Evolutionary conservation across 2,329 filamentous ascomycete species (phyloP).

Genomic region (Cadophora sp.): DNA sequence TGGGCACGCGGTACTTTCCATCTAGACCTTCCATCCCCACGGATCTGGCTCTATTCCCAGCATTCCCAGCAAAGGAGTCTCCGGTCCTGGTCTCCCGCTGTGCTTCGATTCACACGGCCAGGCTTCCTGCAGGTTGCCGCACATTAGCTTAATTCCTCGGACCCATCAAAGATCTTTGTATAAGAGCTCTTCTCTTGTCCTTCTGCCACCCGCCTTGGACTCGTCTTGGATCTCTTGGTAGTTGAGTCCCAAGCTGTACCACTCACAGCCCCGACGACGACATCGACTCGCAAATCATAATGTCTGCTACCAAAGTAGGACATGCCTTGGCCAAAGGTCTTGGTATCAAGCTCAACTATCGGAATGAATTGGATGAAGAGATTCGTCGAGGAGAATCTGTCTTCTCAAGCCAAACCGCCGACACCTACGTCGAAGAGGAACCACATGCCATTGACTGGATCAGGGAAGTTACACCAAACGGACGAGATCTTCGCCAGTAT

Average conservation of each 20-base stretch:
- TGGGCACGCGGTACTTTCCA: slow-evolving; percentile 11
- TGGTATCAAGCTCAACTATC: slow-evolving; percentile 80
- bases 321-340: slow-evolving; percentile 78
- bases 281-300: slow-evolving; percentile 18
- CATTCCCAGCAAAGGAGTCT: slow-evolving; percentile 23
- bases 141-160: neutral
- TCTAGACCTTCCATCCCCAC: slow-evolving; percentile 25
- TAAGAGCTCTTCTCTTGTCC: slow-evolving; percentile 9
- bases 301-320: slow-evolving; percentile 62
- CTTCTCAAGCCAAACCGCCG: slow-evolving; percentile 74
- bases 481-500: slow-evolving; percentile 64
- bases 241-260: neutral
- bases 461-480: slow-evolving; percentile 64
- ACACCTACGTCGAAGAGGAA: slow-evolving; percentile 83
- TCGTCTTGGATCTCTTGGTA: neutral
- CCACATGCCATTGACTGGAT: slow-evolving; percentile 80
- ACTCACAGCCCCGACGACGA: neutral
- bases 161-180: neutral
- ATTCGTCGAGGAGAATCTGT: slow-evolving; percentile 80
- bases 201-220: slow-evolving; percentile 4
- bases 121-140: slow-evolving; percentile 10
- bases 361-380: slow-evolving; percentile 63
- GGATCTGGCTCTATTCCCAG: slow-evolving; percentile 24
- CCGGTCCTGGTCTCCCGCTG: slow-evolving; percentile 28
- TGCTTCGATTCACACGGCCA: neutral